Base-by-base conservation (phyloP, 305 asterid species). In the Salvia sclarea region DNA sequence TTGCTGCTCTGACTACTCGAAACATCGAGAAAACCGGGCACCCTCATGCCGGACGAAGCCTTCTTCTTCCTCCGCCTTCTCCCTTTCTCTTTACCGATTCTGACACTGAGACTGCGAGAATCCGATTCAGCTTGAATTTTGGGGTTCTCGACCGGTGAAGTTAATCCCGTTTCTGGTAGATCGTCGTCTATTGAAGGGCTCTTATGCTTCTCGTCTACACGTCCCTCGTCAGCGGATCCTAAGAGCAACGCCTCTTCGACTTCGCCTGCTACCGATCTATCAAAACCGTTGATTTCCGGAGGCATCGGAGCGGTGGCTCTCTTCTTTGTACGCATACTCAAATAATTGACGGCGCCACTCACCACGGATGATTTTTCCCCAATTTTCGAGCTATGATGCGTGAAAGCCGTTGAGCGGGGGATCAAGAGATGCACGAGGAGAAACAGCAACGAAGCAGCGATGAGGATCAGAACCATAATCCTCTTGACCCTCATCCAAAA, bases 1-100 rank as follows among this genome's bases (percentile, higher is more conserved):
- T 90, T 87, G 69, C 90, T 78, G 72, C 93, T 87, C 62, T 90
- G 95, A 76, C 93, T 90, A 75, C 97, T 88, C 33, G 96, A 85
- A 43, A 85, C 86, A 35, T 91, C 96, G 35, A 82, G 77, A 58
- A 73, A 75, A 37, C 74, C 74, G 33, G 70, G 48, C 49, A 22
- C n/a, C 52, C 81, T 87, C 28, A 74, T 48, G 24, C 81, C 75
- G 30, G 82, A n/a, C n/a, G n/a, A 76, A 64, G 45, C 72, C 84
- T 66, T 86, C 49, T 88, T 87, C 89, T 85, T 87, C 84, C 82
- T 82, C 40, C 91, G 82, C 73, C 87, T 73, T 56, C 86, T 81
- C 73, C 85, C 82, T 75, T 85, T 91, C 74, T 81, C 94, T 64
- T 87, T 91, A 55, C 86, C 92, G 64, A 79, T 74, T 77, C 71